Evolutionary conservation across 2,329 filamentous ascomycete species (phyloP), one percentile per base, ranked within the genome.

Genomic region (Ophiosphaerella korrae): DNA sequence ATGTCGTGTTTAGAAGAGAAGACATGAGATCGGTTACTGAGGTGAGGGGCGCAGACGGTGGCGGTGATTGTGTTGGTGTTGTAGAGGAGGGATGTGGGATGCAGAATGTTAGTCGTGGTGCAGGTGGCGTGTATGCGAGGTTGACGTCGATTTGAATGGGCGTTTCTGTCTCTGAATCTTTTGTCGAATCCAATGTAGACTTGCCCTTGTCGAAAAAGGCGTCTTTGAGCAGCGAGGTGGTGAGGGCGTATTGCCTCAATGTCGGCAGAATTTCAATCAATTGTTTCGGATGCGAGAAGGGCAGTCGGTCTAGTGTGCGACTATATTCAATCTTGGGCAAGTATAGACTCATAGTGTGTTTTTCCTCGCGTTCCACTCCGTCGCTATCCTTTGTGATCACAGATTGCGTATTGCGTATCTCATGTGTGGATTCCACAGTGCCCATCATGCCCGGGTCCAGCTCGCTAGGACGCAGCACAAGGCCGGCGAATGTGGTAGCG

Each of bases 201-300:
- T 31, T 8, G 60, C 57, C 6, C 63, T 50, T 52, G 11, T 58
- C 50, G 45, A 52, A 57, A 63, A 90, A 88, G 49, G 81, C 84
- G 42, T 82, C 84, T 48, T 80, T 76, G 3, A 93, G 78, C 2
- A 94, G 72, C 0, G 79, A 83, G 1, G 84, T 84, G 4, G 90
- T 76, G 58, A 88, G 85, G 0, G 88, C 87, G 65, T 90, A 94
- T 68, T 94, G 90, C 12, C 90, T 81, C 13, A 94, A 56, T 3
- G 60, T 59, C 0, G 90, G 89, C n/a, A 95, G 78, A 66, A 92
- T 84, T 45, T 84, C 81, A 6, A 92, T 77, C 3, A 95, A 76
- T 66, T 95, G 89, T 42, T 85, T 83, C 0, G 90, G 90, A 64
- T 95, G 90, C 2, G 85, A 84, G 65, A 95, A 93, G 0, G 89